These are phyloP conservation scores for Irpex sp. DNA, from an alignment of 1,284 basidiomycete genomes.

Conservation along the genomic window DNA sequence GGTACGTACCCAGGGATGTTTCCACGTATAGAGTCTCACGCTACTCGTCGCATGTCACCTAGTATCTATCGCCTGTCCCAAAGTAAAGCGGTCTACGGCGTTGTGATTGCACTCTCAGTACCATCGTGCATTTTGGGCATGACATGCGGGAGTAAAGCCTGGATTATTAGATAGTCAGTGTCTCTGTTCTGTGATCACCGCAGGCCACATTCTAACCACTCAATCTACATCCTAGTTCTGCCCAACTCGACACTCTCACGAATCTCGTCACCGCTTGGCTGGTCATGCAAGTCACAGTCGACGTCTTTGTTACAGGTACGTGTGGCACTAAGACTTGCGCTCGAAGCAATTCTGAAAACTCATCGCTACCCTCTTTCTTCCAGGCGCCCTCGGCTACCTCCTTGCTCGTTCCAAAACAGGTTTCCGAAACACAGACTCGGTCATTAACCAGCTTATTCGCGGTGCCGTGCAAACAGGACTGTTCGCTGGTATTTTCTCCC, in stretches of 20 bases:
- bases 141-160: constrained; percentile 33
- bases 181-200: not conserved
- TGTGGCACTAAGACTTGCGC: not conserved
- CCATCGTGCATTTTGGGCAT: constrained; percentile 36
- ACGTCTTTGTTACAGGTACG: constrained; percentile 38
- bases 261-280: constrained; percentile 36
- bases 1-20: constrained; percentile 24
- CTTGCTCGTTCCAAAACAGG: constrained; percentile 40
- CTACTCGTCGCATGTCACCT: not conserved
- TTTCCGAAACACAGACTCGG: constrained; percentile 39
- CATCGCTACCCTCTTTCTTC: not conserved
- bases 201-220: constrained; percentile 8
- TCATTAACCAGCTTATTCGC: constrained; percentile 43
- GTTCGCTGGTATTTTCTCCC: constrained; percentile 41
- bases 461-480: constrained; percentile 45
- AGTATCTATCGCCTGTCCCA: constrained; percentile 34
- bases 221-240: constrained; percentile 10
- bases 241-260: constrained; percentile 19
- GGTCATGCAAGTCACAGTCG: constrained; percentile 35
- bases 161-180: constrained; percentile 33
- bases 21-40: not conserved
- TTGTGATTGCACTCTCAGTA: constrained; percentile 31
- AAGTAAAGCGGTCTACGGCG: constrained; percentile 29
- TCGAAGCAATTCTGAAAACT: not conserved
- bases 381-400: constrained; percentile 31